A percentile compares a stretch with the other conserved stretches of the same genome.
Evolutionary conservation across 257 asterid genomes (phyloP).

Genomic region (Solanum bulbocastanum): DNA sequence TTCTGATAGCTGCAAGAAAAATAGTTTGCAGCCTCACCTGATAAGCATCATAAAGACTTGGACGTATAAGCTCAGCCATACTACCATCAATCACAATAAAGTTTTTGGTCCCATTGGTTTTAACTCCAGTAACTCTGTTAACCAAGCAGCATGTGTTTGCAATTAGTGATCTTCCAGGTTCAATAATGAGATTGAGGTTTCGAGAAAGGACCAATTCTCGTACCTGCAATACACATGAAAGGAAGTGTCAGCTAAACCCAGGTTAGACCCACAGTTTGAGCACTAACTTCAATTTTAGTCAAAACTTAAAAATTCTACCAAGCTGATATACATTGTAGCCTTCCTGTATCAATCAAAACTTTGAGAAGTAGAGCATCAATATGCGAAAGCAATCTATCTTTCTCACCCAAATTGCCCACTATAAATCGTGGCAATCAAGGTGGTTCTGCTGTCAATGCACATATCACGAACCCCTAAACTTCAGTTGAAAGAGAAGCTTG

Average conservation of each 20-base stretch:
- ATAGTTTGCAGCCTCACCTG: conserved; percentile 40
- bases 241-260: not conserved
- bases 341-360: not conserved
- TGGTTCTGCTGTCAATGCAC: not conserved
- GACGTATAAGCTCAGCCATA: conserved; percentile 96
- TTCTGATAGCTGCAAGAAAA: not conserved
- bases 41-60: conserved; percentile 84
- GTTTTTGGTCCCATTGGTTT: conserved; percentile 84
- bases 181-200: conserved; percentile 81
- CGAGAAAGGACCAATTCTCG: conserved; percentile 77
- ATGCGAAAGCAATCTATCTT: not conserved
- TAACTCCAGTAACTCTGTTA: conserved; percentile 88
- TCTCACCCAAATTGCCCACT: not conserved
- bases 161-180: conserved; percentile 91
- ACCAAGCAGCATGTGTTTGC: conserved; percentile 95
- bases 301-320: not conserved
- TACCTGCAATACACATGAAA: conserved; percentile 34
- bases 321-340: not conserved
- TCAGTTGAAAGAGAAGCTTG: not conserved
- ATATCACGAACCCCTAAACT: not conserved
- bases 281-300: not conserved
- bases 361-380: not conserved
- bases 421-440: not conserved
- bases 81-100: conserved; percentile 94
- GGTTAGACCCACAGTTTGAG: not conserved